Percentiles rank a stretch among this genome's conserved stretches.
Conservation (phyloP, 306 rosid species). For the Carpinus viminea region DNA sequence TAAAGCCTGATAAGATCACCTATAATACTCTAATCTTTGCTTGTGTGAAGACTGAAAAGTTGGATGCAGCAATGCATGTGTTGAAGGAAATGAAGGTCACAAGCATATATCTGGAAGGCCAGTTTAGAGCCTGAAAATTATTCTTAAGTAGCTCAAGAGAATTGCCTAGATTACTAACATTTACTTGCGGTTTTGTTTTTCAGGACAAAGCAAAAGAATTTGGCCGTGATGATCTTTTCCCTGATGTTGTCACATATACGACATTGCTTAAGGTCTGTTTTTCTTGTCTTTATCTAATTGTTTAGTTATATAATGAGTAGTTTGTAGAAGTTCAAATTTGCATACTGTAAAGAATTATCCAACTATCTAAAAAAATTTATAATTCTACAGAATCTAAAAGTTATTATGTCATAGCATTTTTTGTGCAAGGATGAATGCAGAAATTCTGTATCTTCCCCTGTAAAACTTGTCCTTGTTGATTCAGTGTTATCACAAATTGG, state of each 20-base stretch:
- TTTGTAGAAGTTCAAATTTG: too few species aligned
- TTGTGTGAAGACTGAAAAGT: conserved; percentile 59
- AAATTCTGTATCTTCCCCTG: not conserved
- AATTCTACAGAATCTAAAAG: not conserved
- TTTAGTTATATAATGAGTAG: too few species aligned
- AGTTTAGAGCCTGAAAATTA: conserved; percentile 43
- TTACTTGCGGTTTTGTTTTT: conserved; percentile 21
- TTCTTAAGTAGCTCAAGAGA: conserved; percentile 17
- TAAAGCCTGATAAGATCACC: conserved; percentile 73
- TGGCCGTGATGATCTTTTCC: conserved; percentile 46
- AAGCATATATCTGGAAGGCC: conserved; percentile 44
- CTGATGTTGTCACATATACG: conserved; percentile 77
- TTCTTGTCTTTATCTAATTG: not conserved
- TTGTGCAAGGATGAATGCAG: not conserved
- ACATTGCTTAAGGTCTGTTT: conserved; percentile 65
- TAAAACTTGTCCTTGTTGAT: not conserved
- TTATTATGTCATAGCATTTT: not conserved
- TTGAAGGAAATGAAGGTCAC: conserved; percentile 84
- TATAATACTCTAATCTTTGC: conserved; percentile 78
- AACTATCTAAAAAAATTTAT: not conserved
- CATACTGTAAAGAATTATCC: not conserved
- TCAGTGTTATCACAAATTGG: not conserved
- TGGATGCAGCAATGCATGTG: conserved; percentile 64
- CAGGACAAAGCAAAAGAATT: conserved; percentile 53
- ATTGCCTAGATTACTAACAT: conserved; percentile 28